A percentile compares a stretch with the other conserved stretches of the same genome.
phyloP scores from a whole-genome alignment of 257 asterid species.

The Mitragyna speciosa region DNA sequence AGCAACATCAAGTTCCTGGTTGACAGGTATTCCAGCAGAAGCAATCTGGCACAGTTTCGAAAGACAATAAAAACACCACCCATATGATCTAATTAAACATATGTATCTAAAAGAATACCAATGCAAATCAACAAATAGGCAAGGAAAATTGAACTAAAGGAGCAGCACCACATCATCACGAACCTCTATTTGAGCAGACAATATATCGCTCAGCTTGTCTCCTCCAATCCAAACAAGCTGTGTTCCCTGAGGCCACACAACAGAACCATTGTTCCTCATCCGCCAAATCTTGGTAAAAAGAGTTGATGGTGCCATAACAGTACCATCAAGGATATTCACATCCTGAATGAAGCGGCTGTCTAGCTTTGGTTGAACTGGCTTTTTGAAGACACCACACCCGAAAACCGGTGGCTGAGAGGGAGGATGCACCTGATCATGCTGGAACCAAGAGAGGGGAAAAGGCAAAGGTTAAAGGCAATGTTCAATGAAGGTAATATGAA shows the following conservation, averaged over 20 bases:
- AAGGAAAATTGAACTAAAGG: not conserved
- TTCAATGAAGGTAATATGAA: not conserved
- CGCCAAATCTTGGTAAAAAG: constrained; percentile 95
- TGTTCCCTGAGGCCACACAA: constrained; percentile 70
- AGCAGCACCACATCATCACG: constrained; percentile 13
- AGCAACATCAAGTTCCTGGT: constrained; percentile 70
- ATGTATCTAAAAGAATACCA: not conserved
- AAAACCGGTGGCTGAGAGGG: constrained; percentile 28
- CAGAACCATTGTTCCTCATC: constrained; percentile 83
- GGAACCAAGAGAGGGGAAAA: constrained; percentile 11
- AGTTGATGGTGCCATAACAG: constrained; percentile 68
- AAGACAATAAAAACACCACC: not conserved
- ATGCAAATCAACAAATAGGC: not conserved
- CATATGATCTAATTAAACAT: not conserved
- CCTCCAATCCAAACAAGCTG: constrained; percentile 94
- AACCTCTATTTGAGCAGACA: constrained; percentile 63
- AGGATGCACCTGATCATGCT: constrained; percentile 39
- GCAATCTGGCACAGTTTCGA: constrained; percentile 48
- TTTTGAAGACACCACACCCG: constrained; percentile 22
- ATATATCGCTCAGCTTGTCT: constrained; percentile 50
- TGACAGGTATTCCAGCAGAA: constrained; percentile 48
- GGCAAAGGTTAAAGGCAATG: not conserved
- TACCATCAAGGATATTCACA: constrained; percentile 81
- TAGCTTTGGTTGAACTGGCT: constrained; percentile 36
- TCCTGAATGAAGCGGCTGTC: constrained; percentile 81